Evolutionary conservation across 768 basidiomycete genomes (phyloP), one percentile per base, ranked within the genome.

Genomic region (Boletus subparvulus): DNA sequence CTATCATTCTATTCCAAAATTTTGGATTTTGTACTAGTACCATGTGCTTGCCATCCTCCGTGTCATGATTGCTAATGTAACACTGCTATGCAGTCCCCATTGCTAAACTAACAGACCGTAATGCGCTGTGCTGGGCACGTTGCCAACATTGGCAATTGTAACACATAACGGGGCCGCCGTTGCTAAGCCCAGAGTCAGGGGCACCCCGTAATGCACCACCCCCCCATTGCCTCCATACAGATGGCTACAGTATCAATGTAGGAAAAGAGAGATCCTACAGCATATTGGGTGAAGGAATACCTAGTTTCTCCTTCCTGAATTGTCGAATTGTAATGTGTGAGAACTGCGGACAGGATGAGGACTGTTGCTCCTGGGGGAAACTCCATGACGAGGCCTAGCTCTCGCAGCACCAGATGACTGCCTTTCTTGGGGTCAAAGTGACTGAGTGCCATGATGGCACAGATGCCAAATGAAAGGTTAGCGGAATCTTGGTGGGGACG

Each of bases 211-310:
- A n/a, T n/a, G n/a, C n/a, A n/a, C n/a, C n/a, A n/a, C n/a, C n/a
- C n/a, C n/a, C n/a, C n/a, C n/a, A n/a, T n/a, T n/a, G n/a, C n/a
- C n/a, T n/a, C n/a, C n/a, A n/a, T n/a, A n/a, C n/a, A n/a, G n/a
- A n/a, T n/a, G n/a, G n/a, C n/a, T n/a, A n/a, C n/a, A n/a, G n/a
- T 62, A 2, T 62, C 14, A 4, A 62, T 4, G 32, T 57, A 62
- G 2, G 12, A 42, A 3, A 62, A 62, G 1, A 62, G n/a, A 0
- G 45, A 17, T 0, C 61, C 61, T 0, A 50, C 9, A 0, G 47
- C 42, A 8, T 62, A 62, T 5, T 62, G 55, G 0, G 56, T 62
- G n/a, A 62, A 58, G 0, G 42, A 62, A 6, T 54, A 62, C 24
- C 61, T 24, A 0, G 1, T 46, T 10, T 54, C 49, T 0, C 43